Conservation (phyloP, 768 basidiomycete species). For the Tylopilus subfusipes region DNA sequence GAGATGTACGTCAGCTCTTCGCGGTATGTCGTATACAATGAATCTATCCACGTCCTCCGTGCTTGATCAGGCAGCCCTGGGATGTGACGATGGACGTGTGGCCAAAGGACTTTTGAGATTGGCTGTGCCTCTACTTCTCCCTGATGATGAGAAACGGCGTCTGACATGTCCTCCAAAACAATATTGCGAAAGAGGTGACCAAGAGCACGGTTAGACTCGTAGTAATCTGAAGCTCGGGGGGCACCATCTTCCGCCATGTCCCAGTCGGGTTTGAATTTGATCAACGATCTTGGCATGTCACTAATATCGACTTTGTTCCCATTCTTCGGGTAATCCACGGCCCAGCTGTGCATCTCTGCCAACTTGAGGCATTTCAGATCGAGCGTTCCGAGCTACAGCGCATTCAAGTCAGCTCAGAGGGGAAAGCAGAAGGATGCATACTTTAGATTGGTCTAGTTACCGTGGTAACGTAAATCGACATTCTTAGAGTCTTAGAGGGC, state of each 20-base stretch:
- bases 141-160: slow-evolving; percentile 8
- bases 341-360: slow-evolving; percentile 56
- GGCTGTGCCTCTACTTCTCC: slow-evolving; percentile 32
- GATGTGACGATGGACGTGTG: slow-evolving; percentile 23
- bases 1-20: slow-evolving; percentile 72
- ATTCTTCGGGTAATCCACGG: slow-evolving; percentile 80
- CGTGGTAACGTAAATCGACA: not conserved
- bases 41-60: slow-evolving; percentile 9
- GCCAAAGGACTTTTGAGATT: slow-evolving; percentile 19
- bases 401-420: slow-evolving; percentile 1
- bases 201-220: slow-evolving; percentile 65
- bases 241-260: slow-evolving; percentile 55
- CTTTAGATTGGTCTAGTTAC: slow-evolving; percentile 65
- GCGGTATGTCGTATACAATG: slow-evolving; percentile 39
- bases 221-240: slow-evolving; percentile 61
- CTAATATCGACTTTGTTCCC: slow-evolving; percentile 61
- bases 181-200: slow-evolving; percentile 70
- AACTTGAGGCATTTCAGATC: slow-evolving; percentile 56
- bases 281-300: slow-evolving; percentile 51
- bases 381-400: slow-evolving; percentile 52
- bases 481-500: not conserved
- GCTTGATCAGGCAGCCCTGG: not conserved
- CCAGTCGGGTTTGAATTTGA: slow-evolving; percentile 78
- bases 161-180: slow-evolving; percentile 36
- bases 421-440: slow-evolving; percentile 22